Conservation (phyloP, 257 asterid genomes). For the Scutellaria barbata region DNA sequence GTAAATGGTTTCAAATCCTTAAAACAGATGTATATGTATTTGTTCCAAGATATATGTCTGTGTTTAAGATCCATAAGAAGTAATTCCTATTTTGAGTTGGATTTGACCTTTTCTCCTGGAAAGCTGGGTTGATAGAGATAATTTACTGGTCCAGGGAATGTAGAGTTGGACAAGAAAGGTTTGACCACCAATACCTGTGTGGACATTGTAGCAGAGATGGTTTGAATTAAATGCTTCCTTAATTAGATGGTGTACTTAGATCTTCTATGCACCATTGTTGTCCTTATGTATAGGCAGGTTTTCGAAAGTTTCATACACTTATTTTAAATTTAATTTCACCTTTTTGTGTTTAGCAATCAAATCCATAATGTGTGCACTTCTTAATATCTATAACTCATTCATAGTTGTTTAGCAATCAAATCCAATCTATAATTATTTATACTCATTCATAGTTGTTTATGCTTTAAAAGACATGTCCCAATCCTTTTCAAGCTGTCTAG, state of each 20-base stretch:
- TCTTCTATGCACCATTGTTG: conserved; percentile 15
- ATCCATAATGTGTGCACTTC: background rate
- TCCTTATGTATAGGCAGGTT: conserved; percentile 9
- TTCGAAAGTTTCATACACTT: background rate
- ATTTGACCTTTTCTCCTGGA: background rate
- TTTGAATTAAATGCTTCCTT: background rate
- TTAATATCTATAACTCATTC: background rate
- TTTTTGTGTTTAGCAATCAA: background rate
- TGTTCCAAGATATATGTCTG: background rate
- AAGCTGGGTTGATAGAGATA: background rate
- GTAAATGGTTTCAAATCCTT: background rate
- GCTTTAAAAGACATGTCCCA: background rate
- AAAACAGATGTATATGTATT: background rate
- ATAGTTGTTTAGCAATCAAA: background rate
- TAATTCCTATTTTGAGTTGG: background rate
- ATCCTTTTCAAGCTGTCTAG: conserved; percentile 21
- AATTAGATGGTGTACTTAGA: background rate
- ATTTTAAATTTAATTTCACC: conserved; percentile 2
- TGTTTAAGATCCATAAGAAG: background rate
- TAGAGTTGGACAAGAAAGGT: conserved; percentile 3
- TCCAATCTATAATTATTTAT: background rate
- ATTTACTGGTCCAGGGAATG: background rate
- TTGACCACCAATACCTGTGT: conserved; percentile 10
- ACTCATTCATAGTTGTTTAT: background rate
- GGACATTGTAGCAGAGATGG: background rate